Evolutionary conservation across 208 protist species (phyloP), one percentile per base, ranked within the genome.

Genomic region (Crithidia brevicula): DNA sequence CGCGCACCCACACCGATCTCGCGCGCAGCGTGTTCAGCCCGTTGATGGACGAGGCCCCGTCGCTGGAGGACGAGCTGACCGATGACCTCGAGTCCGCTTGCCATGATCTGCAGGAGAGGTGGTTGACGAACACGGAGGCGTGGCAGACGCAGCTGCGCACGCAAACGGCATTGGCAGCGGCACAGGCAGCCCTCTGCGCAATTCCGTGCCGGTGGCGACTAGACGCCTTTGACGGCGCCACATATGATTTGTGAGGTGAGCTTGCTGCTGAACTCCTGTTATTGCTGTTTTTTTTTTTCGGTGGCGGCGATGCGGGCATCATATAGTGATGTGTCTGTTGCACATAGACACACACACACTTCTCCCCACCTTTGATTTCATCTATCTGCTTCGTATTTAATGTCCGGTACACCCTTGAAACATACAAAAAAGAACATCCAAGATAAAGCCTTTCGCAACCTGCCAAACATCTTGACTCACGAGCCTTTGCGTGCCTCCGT

Each of bases 21-120:
- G 77, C 76, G 16, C 27, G 45, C 38, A 79, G 63, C 30, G 64
- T 63, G 30, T 83, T 68, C 59, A 77, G 59, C 31, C 16, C 57
- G 16, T 31, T 80, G 18, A 70, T 81, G 40, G 79, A 81, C 20
- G 76, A 74, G 23, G 56, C 74, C 47, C 79, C 79, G 3, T 50
- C 50, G 9, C 20, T 72, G 33, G 83, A 86, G 40, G 83, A 89
- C 63, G 71, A 72, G 11, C 69, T 89, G 28, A 69, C 72, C 9
- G 72, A 68, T 25, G 27, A 73, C 51, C 63, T 86, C 18, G 58
- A 38, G 36, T 22, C 59, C 0, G 58, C 65, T 6, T 89, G 83
- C 45, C 38, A 22, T 1, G 25, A 5, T 5, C 28, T 72, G 58
- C 62, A 67, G 31, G 20, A 20, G 28, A 4, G 23, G 45, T 79